Evolutionary conservation across 306 rosid species (phyloP).

Genomic region (Rosa lucieae): DNA sequence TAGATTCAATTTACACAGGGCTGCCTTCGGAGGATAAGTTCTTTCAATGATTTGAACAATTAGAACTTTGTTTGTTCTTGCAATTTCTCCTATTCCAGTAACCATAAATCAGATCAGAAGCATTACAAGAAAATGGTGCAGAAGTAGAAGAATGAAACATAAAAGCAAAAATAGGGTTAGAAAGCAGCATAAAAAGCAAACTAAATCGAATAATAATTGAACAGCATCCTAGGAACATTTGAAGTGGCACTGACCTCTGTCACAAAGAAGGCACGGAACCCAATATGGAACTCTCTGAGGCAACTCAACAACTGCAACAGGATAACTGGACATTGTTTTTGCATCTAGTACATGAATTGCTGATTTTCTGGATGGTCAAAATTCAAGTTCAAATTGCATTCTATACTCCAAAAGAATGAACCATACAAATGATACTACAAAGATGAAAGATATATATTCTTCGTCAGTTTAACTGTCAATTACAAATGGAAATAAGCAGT

Average conservation of each 20-base stretch:
- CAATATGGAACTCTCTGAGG: slow-evolving; percentile 87
- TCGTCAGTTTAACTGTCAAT: background rate
- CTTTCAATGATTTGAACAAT: background rate
- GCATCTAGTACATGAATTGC: slow-evolving; percentile 71
- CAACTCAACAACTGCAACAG: slow-evolving; percentile 82
- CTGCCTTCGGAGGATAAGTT: background rate
- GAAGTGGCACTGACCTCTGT: slow-evolving; percentile 67
- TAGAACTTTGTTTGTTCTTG: slow-evolving; percentile 59
- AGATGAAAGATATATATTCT: background rate
- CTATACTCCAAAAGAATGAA: background rate
- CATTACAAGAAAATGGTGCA: background rate
- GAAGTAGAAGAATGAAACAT: background rate
- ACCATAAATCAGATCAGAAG: slow-evolving; percentile 18
- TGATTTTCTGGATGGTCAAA: slow-evolving; percentile 59
- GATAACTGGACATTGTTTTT: slow-evolving; percentile 84
- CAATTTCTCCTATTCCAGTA: slow-evolving; percentile 62
- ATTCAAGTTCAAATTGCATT: slow-evolving; percentile 20
- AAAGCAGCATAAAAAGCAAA: background rate
- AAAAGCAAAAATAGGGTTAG: background rate
- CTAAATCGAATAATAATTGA: background rate
- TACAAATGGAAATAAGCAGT: background rate
- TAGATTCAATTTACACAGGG: background rate
- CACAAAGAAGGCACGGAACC: slow-evolving; percentile 91
- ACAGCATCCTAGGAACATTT: background rate
- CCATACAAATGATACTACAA: background rate